Conservation (phyloP, 176 grass and related monocot genomes). For the Musa schizocarpa region DNA sequence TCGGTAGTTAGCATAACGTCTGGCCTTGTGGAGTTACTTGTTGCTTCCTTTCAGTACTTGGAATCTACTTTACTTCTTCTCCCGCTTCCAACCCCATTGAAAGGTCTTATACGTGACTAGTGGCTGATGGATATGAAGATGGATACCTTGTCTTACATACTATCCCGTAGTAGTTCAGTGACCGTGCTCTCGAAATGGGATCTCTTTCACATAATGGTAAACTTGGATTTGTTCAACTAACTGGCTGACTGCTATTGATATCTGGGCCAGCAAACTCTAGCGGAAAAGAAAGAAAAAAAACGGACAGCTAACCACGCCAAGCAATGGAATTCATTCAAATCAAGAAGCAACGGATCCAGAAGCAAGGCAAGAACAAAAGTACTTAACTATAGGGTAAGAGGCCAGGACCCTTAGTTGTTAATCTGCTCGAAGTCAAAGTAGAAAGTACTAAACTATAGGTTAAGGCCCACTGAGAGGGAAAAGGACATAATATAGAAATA, state of each 20-base stretch:
- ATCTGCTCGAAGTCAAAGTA: too few species aligned
- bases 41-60: neutral
- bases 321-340: too few species aligned
- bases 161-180: neutral
- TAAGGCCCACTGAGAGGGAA: too few species aligned
- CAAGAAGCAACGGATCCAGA: too few species aligned
- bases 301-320: too few species aligned
- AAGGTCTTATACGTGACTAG: neutral
- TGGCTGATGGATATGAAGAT: neutral
- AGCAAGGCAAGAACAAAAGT: too few species aligned
- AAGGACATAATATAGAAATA: too few species aligned
- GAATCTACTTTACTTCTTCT: neutral
- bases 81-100: neutral
- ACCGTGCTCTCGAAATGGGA: neutral
- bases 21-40: neutral
- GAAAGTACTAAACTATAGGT: too few species aligned
- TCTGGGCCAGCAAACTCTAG: neutral
- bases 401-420: too few species aligned
- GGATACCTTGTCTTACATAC: neutral
- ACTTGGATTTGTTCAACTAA: neutral
- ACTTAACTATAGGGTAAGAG: too few species aligned
- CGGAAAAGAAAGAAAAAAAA: too few species aligned
- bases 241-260: neutral
- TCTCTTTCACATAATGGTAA: neutral
- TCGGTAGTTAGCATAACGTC: neutral